These are phyloP conservation scores for Arabis alpina DNA, from an alignment of 345 rosid species.

Conservation along the genomic window DNA sequence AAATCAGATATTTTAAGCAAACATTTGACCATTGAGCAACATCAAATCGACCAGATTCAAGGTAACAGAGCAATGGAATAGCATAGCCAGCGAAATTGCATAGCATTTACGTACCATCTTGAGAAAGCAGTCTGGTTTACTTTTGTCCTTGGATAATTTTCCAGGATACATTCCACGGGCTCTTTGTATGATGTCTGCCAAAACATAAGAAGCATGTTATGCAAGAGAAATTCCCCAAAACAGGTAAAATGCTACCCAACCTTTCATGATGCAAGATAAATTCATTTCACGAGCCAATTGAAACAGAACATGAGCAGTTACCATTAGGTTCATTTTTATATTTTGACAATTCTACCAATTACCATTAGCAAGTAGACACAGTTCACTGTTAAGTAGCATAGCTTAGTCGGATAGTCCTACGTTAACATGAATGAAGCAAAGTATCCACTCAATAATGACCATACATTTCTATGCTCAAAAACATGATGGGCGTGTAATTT, in stretches of 20 bases:
- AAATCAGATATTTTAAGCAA: neutral
- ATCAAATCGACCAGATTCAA: constrained; percentile 20
- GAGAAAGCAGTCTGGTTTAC: constrained; percentile 77
- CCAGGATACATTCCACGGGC: constrained; percentile 77
- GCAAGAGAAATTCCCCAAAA: neutral
- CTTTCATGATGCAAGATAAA: constrained; percentile 12
- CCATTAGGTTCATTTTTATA: neutral
- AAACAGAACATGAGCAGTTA: constrained; percentile 6
- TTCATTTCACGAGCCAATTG: neutral
- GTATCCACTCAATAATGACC: neutral
- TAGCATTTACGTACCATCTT: constrained; percentile 61
- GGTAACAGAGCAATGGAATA: neutral
- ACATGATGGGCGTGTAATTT: neutral
- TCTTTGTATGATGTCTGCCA: constrained; percentile 59
- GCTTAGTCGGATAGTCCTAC: constrained; percentile 12
- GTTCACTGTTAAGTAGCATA: constrained; percentile 5
- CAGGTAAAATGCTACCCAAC: neutral
- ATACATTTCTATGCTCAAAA: constrained; percentile 1
- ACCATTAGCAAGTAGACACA: constrained; percentile 13
- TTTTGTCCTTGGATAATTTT: constrained; percentile 56
- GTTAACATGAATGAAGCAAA: constrained; percentile 10
- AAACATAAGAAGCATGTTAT: constrained; percentile 29
- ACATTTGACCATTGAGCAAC: constrained; percentile 5
- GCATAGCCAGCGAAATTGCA: constrained; percentile 14
- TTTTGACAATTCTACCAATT: constrained; percentile 21